These are phyloP conservation scores for Fusarium sp. DNA, from an alignment of 2,329 filamentous ascomycete species.

Conservation along the genomic window DNA sequence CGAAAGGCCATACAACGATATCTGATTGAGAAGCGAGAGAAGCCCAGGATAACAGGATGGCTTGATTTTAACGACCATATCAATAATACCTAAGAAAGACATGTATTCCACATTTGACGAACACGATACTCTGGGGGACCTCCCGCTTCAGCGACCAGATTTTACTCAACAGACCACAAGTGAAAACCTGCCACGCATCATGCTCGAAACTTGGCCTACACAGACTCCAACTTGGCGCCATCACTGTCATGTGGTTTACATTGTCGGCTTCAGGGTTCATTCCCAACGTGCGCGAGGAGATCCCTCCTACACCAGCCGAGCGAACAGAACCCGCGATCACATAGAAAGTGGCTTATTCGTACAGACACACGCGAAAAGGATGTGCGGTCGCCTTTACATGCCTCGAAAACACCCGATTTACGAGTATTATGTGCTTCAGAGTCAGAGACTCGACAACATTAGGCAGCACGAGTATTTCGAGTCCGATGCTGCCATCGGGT, in stretches of 20 bases:
- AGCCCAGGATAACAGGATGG: not conserved
- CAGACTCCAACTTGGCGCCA: slow-evolving; percentile 21
- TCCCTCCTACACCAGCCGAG: not conserved
- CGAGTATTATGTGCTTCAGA: slow-evolving; percentile 6
- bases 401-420: not conserved
- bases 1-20: not conserved
- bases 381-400: slow-evolving; percentile 25
- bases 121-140: not conserved
- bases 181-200: not conserved
- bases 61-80: not conserved
- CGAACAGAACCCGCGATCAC: not conserved
- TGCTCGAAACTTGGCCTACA: not conserved
- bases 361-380: not conserved
- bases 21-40: not conserved
- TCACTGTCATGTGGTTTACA: slow-evolving; percentile 16
- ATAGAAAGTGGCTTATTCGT: slow-evolving; percentile 34
- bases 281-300: not conserved
- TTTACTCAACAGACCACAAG: not conserved
- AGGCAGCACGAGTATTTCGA: slow-evolving; percentile 11
- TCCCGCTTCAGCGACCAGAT: not conserved
- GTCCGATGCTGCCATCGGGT: slow-evolving; percentile 20
- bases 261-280: slow-evolving; percentile 25
- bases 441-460: not conserved
- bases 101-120: not conserved
- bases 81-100: not conserved